phyloP scores from a whole-genome alignment of 2,329 filamentous ascomycete genomes.

The Pleurostoma richardsiae region DNA sequence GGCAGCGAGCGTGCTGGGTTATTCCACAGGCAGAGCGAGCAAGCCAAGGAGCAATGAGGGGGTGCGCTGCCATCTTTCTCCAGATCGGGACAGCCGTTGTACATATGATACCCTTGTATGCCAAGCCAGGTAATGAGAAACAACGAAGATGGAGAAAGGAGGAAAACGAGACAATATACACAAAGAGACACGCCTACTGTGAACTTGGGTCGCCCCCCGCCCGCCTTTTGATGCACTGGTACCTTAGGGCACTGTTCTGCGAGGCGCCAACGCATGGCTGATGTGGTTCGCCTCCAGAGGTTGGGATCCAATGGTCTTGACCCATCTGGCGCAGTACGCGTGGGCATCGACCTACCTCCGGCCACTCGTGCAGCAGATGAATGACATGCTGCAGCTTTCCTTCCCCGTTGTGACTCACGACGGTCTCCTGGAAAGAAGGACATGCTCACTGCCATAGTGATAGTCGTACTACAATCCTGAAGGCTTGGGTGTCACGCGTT shows the following conservation, averaged over 20 bases:
- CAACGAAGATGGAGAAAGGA: slow-evolving; percentile 11
- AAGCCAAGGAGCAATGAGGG: no score
- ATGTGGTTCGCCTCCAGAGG: slow-evolving; percentile 5
- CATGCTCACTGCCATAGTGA: no score
- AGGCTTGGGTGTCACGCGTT: no score
- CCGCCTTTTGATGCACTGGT: not conserved
- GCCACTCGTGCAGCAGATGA: no score
- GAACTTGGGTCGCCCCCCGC: not conserved
- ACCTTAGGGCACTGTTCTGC: not conserved
- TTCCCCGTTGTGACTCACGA: no score
- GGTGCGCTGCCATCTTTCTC: not conserved
- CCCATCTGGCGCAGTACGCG: no score
- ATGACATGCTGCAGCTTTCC: no score
- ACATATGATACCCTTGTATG: slow-evolving; percentile 24
- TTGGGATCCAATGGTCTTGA: slow-evolving; percentile 11
- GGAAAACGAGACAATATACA: slow-evolving; percentile 4
- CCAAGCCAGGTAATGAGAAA: slow-evolving; percentile 14
- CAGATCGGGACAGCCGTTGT: slow-evolving; percentile 3
- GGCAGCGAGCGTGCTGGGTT: no score
- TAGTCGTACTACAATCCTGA: no score
- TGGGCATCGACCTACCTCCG: no score
- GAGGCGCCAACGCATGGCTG: slow-evolving; percentile 5
- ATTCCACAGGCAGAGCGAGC: no score
- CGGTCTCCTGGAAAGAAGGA: no score
- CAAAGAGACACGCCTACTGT: slow-evolving; percentile 5